phyloP scores from a whole-genome alignment of 306 rosid species.

The Cyamopsis tetragonoloba region DNA sequence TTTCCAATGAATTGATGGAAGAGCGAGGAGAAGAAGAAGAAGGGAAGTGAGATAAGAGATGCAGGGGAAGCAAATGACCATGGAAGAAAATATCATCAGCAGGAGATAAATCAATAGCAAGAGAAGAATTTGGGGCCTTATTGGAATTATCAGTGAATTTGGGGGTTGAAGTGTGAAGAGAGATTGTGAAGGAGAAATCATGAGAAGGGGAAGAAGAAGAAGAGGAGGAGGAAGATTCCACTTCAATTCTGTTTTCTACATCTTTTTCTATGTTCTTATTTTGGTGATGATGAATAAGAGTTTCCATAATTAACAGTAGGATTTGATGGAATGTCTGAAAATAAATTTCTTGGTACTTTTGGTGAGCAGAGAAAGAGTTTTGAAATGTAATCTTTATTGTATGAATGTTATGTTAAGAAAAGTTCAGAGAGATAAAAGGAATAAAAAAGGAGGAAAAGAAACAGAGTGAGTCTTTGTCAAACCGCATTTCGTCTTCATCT shows the following conservation, averaged over 20 bases:
- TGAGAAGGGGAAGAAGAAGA: conserved; percentile 88
- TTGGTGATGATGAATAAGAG: conserved; percentile 39
- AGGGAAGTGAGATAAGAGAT: conserved; percentile 73
- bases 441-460: conserved; percentile 41
- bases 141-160: conserved; percentile 37
- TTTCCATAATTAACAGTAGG: conserved; percentile 58
- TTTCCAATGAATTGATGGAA: conserved; percentile 67
- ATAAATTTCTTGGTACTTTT: conserved; percentile 25
- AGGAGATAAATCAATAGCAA: conserved; percentile 79
- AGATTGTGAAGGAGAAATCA: conserved; percentile 91
- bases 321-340: conserved; percentile 37
- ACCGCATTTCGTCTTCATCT: conserved; percentile 33
- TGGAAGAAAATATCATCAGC: conserved; percentile 98
- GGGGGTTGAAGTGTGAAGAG: conserved; percentile 50
- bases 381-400: conserved; percentile 11
- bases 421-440: conserved; percentile 38
- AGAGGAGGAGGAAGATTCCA: conserved; percentile 42
- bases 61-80: conserved; percentile 95
- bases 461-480: conserved; percentile 35
- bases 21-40: conserved; percentile 66
- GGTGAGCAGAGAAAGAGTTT: conserved; percentile 16
- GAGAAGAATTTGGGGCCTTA: conserved; percentile 38
- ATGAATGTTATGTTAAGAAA: conserved; percentile 33
- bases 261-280: conserved; percentile 37
- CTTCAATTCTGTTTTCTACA: conserved; percentile 22